These are phyloP conservation scores for Clitopilus passeckerianus DNA, from an alignment of 768 basidiomycete genomes.

Conservation along the genomic window DNA sequence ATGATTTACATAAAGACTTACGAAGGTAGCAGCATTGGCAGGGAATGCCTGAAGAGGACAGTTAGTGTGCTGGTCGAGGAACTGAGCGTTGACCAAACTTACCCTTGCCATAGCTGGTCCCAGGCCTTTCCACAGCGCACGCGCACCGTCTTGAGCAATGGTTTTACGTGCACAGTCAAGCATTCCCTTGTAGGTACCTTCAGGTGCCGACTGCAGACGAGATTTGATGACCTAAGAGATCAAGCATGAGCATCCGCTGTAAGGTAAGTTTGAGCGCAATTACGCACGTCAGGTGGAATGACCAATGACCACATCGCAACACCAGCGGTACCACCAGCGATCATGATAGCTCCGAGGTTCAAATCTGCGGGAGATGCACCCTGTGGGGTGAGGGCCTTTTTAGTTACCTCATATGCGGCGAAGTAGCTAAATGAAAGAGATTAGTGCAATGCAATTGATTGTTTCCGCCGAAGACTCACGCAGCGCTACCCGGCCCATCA, in stretches of 20 bases:
- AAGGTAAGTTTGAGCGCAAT: background rate
- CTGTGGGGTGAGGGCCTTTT: slow-evolving; percentile 77
- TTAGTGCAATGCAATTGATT: background rate
- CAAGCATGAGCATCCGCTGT: background rate
- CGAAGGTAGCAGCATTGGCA: slow-evolving; percentile 93
- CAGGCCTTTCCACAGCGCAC: slow-evolving; percentile 94
- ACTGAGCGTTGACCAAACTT: slow-evolving; percentile 19
- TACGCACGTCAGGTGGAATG: slow-evolving; percentile 90
- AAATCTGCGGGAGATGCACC: slow-evolving; percentile 78
- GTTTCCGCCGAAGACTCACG: slow-evolving; percentile 45
- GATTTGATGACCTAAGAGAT: slow-evolving; percentile 83
- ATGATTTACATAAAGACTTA: slow-evolving; percentile 34
- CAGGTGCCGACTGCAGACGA: slow-evolving; percentile 92
- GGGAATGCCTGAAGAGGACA: slow-evolving; percentile 72
- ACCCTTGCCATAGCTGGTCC: slow-evolving; percentile 95
- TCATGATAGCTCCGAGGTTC: slow-evolving; percentile 79
- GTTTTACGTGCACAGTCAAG: slow-evolving; percentile 91
- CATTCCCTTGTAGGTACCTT: slow-evolving; percentile 93
- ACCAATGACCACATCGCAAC: slow-evolving; percentile 98
- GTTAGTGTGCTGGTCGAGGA: background rate
- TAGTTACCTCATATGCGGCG: slow-evolving; percentile 93
- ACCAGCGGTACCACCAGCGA: slow-evolving; percentile 93
- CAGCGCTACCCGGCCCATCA: slow-evolving; percentile 96
- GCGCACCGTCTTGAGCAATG: slow-evolving; percentile 81
- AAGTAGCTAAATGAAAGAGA: slow-evolving; percentile 64